Base-by-base conservation (phyloP, 2,329 filamentous ascomycete species). In the Huntiella abstrusa region DNA sequence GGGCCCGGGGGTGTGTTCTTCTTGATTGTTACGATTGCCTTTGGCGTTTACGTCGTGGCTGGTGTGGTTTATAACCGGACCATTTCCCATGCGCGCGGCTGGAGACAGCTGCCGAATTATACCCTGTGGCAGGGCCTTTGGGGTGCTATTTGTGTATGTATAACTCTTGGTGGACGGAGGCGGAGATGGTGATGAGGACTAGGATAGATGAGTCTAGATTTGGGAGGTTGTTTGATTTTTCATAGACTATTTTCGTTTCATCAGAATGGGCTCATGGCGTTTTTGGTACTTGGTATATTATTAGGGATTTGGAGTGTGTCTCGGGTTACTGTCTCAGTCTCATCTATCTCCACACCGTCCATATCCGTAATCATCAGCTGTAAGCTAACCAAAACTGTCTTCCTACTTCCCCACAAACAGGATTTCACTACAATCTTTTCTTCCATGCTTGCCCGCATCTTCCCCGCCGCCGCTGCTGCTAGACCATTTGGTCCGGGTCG, bases 61-160 rank as follows among this genome's bases (percentile, higher is more conserved):
- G 91, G 91, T 56, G 82, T 93, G 55, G 86, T 94, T 52, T 98
- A 96, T 67, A 88, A 95, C 62, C 77, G 91, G 50, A 92, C 85
- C 32, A 87, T 98, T 49, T 80, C 87, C 63, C 84, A 98, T 60
- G 86, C 93, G 55, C 73, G 91, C 51, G 91, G 91, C 41, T 96
- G 88, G 91, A 76, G 83, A 54, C 91, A 98, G 61, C 66, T 95
- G 54, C 91, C 91, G 45, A 96, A 98, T 64, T 95, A 91, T 65
- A 77, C 75, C 54, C 73, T 95, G 54, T 98, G 91, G 91, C 78
- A 84, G 28, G 80, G 85, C 46, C 83, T 95, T 51, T 78, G 83
- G 48, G 39, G 44, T 43, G 49, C 45, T 34, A 38, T 47, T 36
- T 48, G 45, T 43, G 49, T 50, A 48, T 50, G 49, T 48, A 17